Evolutionary conservation across 768 basidiomycete genomes (phyloP), one percentile per base, ranked within the genome.

Genomic region (Tricholoma matsutake): DNA sequence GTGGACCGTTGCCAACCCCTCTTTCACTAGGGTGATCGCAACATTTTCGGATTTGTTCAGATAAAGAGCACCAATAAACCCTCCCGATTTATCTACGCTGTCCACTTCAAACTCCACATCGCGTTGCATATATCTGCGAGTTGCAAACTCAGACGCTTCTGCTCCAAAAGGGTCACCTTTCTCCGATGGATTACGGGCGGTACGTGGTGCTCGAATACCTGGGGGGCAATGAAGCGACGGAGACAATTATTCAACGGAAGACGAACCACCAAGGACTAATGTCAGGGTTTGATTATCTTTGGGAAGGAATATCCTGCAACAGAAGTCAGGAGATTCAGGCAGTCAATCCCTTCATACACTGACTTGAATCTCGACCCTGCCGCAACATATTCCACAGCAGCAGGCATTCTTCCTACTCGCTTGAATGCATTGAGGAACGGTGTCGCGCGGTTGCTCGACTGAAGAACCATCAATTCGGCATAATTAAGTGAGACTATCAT

Each of bases 311-410:
- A 99, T 81, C 70, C 92, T 94, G 53, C 20, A 16, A 54, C 51
- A 18, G 51, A 57, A n/a, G 16, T 63, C 25, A 49, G 53, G 55
- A 52, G 35, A 5, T n/a, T 34, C 35, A 53, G 29, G 31, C 3
- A 11, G 18, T 14, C 9, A n/a, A 53, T n/a, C 0, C 16, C 9
- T 9, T 32, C 31, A n/a, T 64, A 29, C 18, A 72, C 78, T 32
- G 59, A 92, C 94, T 95, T 99, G 86, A 96, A 98, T 57, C 96
- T 86, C 10, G 96, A 97, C 28, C 96, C 96, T 35, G 94, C 86
- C 43, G 95, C 87, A 57, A 98, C 94, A 70, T 92, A 97, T 41
- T 98, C 96, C 16, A 98, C 92, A 9, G 96, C 78, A 8, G 91
- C 97, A 1, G 88, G 80, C 58, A 96, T 85, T 64, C 83, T 84